Conservation (phyloP, 2,329 filamentous ascomycete species). For the Fonsecaea monophora region DNA sequence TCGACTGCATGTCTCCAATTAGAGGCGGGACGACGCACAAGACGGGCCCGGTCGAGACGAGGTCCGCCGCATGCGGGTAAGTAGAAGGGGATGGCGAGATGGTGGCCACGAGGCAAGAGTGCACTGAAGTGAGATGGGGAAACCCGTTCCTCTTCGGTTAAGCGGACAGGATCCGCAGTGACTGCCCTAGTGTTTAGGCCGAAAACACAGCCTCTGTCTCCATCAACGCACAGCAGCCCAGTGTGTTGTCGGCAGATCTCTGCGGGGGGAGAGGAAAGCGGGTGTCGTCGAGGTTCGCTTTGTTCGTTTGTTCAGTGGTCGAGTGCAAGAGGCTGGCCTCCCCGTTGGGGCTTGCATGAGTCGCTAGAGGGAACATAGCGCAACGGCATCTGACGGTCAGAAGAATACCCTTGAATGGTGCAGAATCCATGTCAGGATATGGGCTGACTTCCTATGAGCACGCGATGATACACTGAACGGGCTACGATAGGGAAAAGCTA, state of each 20-base stretch:
- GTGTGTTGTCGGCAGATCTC: conserved; percentile 7
- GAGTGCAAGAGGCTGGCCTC: conserved; percentile 4
- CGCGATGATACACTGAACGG: conserved; percentile 17
- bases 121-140: not conserved
- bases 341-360: not conserved
- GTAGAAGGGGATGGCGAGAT: not conserved
- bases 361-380: not conserved
- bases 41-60: conserved; percentile 8
- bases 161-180: conserved; percentile 15
- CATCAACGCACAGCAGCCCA: not conserved
- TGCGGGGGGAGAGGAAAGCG: conserved; percentile 2
- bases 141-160: conserved; percentile 14
- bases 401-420: conserved; percentile 11
- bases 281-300: not conserved
- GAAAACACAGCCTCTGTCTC: not conserved
- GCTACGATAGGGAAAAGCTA: not conserved
- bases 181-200: conserved; percentile 17
- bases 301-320: not conserved
- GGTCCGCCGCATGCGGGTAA: conserved; percentile 5
- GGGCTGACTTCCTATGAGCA: conserved; percentile 9
- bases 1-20: conserved; percentile 9
- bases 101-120: conserved; percentile 13
- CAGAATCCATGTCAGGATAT: conserved; percentile 2
- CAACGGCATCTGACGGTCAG: conserved; percentile 7
- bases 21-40: conserved; percentile 5